A percentile compares a stretch with the other conserved stretches of the same genome.
phyloP scores from a whole-genome alignment of 805 yeast species.

The Metschnikowia vanudenii region DNA sequence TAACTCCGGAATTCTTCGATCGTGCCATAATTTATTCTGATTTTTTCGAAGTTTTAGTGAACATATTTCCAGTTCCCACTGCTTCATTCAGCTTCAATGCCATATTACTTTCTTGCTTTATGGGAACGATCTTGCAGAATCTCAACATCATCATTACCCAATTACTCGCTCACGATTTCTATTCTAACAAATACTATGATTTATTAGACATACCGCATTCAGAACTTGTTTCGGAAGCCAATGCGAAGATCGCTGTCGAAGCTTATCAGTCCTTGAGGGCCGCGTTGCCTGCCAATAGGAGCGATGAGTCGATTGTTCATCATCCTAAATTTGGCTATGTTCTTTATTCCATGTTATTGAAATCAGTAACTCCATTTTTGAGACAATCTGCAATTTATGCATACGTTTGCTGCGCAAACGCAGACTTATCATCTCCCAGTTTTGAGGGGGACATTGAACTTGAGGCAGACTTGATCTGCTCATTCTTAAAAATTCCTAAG shows the following conservation, averaged over 20 bases:
- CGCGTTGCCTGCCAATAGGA: conserved; percentile 3
- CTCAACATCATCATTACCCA: conserved; percentile 26
- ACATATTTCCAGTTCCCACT: conserved; percentile 47
- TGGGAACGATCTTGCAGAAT: conserved; percentile 53
- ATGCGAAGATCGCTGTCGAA: conserved; percentile 21
- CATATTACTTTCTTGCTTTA: conserved; percentile 48
- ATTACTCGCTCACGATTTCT: conserved; percentile 28
- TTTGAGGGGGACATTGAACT: conserved; percentile 24
- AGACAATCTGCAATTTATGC: conserved; percentile 60
- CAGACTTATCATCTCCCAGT: conserved; percentile 28
- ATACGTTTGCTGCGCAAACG: conserved; percentile 50
- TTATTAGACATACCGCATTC: conserved; percentile 40
- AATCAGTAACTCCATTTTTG: conserved; percentile 60
- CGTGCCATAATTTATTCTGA: conserved; percentile 42
- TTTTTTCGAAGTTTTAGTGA: conserved; percentile 53
- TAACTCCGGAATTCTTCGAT: conserved; percentile 34
- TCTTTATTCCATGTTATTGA: conserved; percentile 54
- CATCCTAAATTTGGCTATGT: conserved; percentile 35
- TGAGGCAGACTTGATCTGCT: conserved; percentile 57
- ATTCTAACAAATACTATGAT: conserved; percentile 23
- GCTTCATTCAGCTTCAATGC: conserved; percentile 46
- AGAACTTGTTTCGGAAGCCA: conserved; percentile 22
- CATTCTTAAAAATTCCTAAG: conserved; percentile 47
- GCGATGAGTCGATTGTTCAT: conserved; percentile 15
- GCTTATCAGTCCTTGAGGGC: conserved; percentile 26